Conservation (phyloP, 2,329 filamentous ascomycete species). For the Tolypocladium inflatum region DNA sequence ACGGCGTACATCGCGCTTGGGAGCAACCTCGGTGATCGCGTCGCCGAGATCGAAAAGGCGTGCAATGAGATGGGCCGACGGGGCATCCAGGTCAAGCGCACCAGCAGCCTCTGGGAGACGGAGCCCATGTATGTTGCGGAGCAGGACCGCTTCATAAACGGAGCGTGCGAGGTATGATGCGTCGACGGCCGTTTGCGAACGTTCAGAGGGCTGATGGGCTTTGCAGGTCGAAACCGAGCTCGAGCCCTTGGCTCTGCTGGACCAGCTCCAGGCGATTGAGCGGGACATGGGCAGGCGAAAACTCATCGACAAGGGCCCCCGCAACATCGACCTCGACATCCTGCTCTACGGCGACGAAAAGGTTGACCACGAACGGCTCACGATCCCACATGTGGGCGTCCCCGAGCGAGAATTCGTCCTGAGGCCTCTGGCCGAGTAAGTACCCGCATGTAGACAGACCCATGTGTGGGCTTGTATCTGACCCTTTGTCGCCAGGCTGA, state of each 20-base stretch:
- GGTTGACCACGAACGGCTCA: slow-evolving; percentile 63
- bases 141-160: slow-evolving; percentile 84
- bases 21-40: slow-evolving; percentile 82
- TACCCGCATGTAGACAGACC: neutral
- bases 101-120: slow-evolving; percentile 89
- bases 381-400: slow-evolving; percentile 76
- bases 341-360: slow-evolving; percentile 65
- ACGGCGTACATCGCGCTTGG: slow-evolving; percentile 79
- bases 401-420: slow-evolving; percentile 90
- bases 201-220: neutral
- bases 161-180: slow-evolving; percentile 66
- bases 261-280: slow-evolving; percentile 79
- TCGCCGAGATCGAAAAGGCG: slow-evolving; percentile 76
- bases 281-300: slow-evolving; percentile 70
- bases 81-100: slow-evolving; percentile 65
- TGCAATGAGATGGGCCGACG: slow-evolving; percentile 66
- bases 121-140: slow-evolving; percentile 93
- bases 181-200: neutral
- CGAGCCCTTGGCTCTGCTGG: slow-evolving; percentile 64
- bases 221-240: slow-evolving; percentile 70
- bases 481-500: slow-evolving; percentile 31
- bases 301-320: slow-evolving; percentile 82
- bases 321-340: slow-evolving; percentile 92
- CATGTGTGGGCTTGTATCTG: neutral
- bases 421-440: slow-evolving; percentile 71